Conservation (phyloP, 768 basidiomycete genomes). For the Filobasidium wieringae region DNA sequence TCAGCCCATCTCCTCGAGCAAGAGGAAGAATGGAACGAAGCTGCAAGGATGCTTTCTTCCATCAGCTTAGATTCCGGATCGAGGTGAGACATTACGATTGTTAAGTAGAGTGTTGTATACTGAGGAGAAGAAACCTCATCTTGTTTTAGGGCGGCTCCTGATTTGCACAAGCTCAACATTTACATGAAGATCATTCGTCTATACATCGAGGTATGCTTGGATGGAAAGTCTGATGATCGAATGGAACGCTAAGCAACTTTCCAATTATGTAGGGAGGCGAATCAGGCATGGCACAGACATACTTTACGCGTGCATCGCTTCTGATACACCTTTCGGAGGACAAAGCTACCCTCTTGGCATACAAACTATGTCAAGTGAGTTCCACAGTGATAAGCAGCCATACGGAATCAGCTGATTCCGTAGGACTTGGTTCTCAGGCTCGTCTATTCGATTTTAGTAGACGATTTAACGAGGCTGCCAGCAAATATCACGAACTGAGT, state of each 20-base stretch:
- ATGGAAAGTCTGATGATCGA: background rate
- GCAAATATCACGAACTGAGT: constrained; percentile 85
- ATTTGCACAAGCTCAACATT: constrained; percentile 75
- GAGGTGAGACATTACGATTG: constrained; percentile 46
- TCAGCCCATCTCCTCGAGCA: constrained; percentile 79
- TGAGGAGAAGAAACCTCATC: background rate
- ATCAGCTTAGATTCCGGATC: constrained; percentile 83
- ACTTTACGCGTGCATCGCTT: constrained; percentile 88
- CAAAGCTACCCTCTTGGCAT: constrained; percentile 50
- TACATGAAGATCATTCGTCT: constrained; percentile 92
- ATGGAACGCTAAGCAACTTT: background rate
- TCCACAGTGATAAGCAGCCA: no score
- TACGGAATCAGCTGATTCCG: no score
- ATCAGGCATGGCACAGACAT: constrained; percentile 92
- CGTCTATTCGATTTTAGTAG: constrained; percentile 84
- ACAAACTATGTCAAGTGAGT: constrained; percentile 34
- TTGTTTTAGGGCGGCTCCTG: constrained; percentile 45
- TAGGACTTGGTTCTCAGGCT: no score
- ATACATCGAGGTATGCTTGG: constrained; percentile 53
- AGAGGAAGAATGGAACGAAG: constrained; percentile 88
- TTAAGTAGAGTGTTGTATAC: background rate
- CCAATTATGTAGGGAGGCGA: constrained; percentile 56
- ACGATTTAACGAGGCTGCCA: constrained; percentile 87
- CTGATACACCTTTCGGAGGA: constrained; percentile 69
- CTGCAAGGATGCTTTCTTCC: constrained; percentile 80